Base-by-base conservation (phyloP, 345 rosid genomes). In the Adansonia digitata region DNA sequence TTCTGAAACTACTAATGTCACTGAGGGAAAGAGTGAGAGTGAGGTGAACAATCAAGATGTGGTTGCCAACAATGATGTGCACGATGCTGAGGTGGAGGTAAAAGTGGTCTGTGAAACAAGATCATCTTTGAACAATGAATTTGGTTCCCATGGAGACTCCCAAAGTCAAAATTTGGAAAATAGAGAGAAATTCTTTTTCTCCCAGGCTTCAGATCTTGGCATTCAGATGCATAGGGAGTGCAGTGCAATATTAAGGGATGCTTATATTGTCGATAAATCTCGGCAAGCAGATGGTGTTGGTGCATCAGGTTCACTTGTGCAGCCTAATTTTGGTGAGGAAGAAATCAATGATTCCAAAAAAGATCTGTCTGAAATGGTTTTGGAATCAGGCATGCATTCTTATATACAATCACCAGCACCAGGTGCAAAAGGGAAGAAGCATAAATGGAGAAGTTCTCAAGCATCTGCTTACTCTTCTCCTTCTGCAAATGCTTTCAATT, bases 151-250 rank as follows among this genome's bases (percentile, higher is more conserved):
- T 65, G 88, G 73, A 2, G 89, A 82, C 56, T 26, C 87, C 74
- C 82, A 80, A 75, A 75, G 69, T 46, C 86, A 55, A 42, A 62
- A 72, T 72, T 64, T 84, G 39, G 91, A 79, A 75, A 91, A 80
- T 66, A 84, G 67, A 52, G 91, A 83, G 72, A 92, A 82, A 39
- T 40, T 73, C 52, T 88, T 91, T 74, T 78, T 83, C 83, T 89
- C 93, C 57, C 95, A 92, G 85, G 86, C 86, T 61, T 87, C 91
- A 37, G 91, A 88, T 80, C 91, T 89, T 74, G 86, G 91, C 75
- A 77, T 82, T 77, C 81, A 85, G 71, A 80, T 92, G 86, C 26
- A 34, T 0, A 26, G 35, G 81, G 93, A 86, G 53, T 74, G 84
- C 59, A 72, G 80, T 84, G 86, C 79, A 24, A 74, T 77, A 66